Percentiles rank a stretch among this genome's conserved stretches.
Evolutionary conservation across 768 basidiomycete genomes (phyloP).

Genomic region (Leccinum boreale): DNA sequence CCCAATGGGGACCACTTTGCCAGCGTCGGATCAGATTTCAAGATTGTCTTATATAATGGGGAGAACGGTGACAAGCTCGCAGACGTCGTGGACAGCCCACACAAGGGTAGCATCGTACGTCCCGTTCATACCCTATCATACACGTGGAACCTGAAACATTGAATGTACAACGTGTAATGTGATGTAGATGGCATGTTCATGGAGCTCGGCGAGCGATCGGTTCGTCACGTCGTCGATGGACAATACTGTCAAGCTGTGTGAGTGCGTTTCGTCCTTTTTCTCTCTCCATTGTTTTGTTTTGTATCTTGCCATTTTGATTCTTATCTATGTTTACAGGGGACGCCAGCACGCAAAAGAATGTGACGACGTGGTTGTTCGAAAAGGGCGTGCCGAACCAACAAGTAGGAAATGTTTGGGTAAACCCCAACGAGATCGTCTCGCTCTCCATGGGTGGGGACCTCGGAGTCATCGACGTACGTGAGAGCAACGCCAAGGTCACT

Average conservation of each 20-base stretch:
- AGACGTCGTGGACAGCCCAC: slow-evolving; percentile 65
- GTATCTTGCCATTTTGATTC: background rate
- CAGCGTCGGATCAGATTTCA: slow-evolving; percentile 86
- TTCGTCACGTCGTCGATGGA: slow-evolving; percentile 86
- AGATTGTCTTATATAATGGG: slow-evolving; percentile 87
- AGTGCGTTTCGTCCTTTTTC: background rate
- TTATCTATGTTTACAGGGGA: slow-evolving; percentile 57
- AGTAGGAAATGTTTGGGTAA: slow-evolving; percentile 84
- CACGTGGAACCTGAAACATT: background rate
- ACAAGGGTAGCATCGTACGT: slow-evolving; percentile 75
- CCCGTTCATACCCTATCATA: background rate
- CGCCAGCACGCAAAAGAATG: slow-evolving; percentile 62
- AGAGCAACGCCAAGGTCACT: slow-evolving; percentile 52
- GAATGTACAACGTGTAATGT: background rate
- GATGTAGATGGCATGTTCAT: slow-evolving; percentile 66
- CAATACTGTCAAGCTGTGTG: slow-evolving; percentile 84
- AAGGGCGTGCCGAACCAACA: slow-evolving; percentile 78
- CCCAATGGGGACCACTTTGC: slow-evolving; percentile 80
- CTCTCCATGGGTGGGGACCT: slow-evolving; percentile 80
- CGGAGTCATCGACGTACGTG: slow-evolving; percentile 76
- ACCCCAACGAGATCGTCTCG: slow-evolving; percentile 68
- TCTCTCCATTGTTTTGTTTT: background rate
- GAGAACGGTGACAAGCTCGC: slow-evolving; percentile 76
- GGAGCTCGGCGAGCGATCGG: slow-evolving; percentile 71
- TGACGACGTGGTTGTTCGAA: slow-evolving; percentile 70